phyloP scores from a whole-genome alignment of 495 filamentous ascomycete species.

The Monascus purpureus region DNA sequence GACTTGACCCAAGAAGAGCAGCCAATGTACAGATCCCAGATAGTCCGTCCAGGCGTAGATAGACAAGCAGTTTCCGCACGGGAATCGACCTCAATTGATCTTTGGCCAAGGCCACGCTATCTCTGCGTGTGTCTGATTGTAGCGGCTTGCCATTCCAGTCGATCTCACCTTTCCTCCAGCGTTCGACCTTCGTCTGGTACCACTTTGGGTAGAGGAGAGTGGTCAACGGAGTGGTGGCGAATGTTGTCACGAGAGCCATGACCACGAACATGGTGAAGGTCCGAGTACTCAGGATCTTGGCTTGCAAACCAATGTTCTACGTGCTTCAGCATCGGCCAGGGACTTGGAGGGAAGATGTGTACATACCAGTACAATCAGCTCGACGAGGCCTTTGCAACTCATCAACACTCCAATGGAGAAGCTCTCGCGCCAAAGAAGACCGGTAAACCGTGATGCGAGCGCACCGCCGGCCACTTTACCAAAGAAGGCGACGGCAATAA shows the following conservation, averaged over 20 bases:
- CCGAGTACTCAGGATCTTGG: constrained; percentile 67
- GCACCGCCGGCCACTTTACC: constrained; percentile 82
- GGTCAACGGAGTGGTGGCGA: constrained; percentile 77
- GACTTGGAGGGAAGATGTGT: background rate
- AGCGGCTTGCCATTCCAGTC: constrained; percentile 73
- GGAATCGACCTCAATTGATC: constrained; percentile 18
- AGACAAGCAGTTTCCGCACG: constrained; percentile 41
- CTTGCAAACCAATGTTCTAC: constrained; percentile 89
- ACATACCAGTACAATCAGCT: constrained; percentile 85
- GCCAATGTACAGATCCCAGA: constrained; percentile 77
- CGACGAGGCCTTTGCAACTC: constrained; percentile 95
- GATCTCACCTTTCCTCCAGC: constrained; percentile 85
- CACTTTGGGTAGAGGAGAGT: constrained; percentile 65
- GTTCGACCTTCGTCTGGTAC: constrained; percentile 83
- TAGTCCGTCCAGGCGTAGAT: constrained; percentile 80
- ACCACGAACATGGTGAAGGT: constrained; percentile 99
- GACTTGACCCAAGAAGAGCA: constrained; percentile 42
- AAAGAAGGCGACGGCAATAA: constrained; percentile 69
- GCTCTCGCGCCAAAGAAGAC: constrained; percentile 85
- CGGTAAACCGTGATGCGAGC: constrained; percentile 60
- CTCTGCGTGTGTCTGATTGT: constrained; percentile 20
- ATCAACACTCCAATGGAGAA: constrained; percentile 85
- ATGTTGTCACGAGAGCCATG: constrained; percentile 88
- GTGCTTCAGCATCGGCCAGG: background rate
- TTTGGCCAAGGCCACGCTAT: constrained; percentile 29